These are phyloP conservation scores for Cichorium intybus DNA, from an alignment of 140 eudicot species.

Conservation along the genomic window DNA sequence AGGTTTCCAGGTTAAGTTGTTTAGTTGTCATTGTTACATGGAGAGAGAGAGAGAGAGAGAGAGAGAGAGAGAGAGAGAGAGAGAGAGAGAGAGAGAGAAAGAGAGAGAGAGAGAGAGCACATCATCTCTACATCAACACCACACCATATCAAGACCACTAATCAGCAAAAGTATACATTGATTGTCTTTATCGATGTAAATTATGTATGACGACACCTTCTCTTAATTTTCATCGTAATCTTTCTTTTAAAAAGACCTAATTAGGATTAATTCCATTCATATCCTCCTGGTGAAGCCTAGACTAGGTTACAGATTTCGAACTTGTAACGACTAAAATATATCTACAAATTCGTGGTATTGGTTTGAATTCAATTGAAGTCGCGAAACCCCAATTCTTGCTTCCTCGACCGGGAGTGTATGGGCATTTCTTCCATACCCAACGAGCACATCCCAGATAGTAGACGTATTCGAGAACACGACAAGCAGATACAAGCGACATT, in stretches of 20 bases:
- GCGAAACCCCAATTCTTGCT: slow-evolving; percentile 96
- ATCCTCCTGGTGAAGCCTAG: slow-evolving; percentile 96
- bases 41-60: too few species aligned
- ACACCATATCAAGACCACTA: slow-evolving; percentile 79
- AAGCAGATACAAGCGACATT: slow-evolving; percentile 70
- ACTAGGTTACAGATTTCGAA: slow-evolving; percentile 75
- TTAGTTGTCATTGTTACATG: too few species aligned
- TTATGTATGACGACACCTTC: slow-evolving; percentile 75
- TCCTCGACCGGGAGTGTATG: slow-evolving; percentile 86
- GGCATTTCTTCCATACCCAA: slow-evolving; percentile 94
- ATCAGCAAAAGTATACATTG: slow-evolving; percentile 62
- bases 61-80: too few species aligned
- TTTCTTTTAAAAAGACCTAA: slow-evolving; percentile 60
- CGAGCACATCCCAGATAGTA: slow-evolving; percentile 93
- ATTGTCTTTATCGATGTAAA: slow-evolving; percentile 80
- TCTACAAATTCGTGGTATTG: slow-evolving; percentile 71
- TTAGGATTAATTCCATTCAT: slow-evolving; percentile 80
- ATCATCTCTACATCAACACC: too few species aligned
- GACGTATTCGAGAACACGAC: slow-evolving; percentile 92
- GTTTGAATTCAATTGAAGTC: slow-evolving; percentile 68
- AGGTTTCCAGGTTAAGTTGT: too few species aligned
- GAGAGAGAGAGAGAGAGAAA: too few species aligned
- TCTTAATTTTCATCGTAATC: slow-evolving; percentile 67
- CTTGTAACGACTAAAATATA: slow-evolving; percentile 83
- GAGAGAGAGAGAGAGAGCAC: too few species aligned